Base-by-base conservation (phyloP, 257 asterid genomes). In the Nicotiana knightiana region DNA sequence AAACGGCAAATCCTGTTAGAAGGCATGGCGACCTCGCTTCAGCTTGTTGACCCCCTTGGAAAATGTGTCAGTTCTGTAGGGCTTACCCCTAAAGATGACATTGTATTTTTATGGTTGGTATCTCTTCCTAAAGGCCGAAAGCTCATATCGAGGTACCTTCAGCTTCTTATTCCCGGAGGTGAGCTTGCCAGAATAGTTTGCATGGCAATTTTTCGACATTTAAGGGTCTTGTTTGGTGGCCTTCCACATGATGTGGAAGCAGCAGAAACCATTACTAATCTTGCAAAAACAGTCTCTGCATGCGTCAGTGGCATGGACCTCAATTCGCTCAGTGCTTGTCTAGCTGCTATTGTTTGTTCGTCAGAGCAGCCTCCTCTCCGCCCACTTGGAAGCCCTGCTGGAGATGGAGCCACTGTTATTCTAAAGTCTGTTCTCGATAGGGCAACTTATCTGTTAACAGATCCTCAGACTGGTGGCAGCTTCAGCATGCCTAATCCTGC, bases 321-420 rank as follows among this genome's bases (percentile, higher is more conserved):
- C 76, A 94, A 94, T 84, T 89, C 98, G 9, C 89, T 94, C 9
- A 91, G 97, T 88, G 98, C 97, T 61, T 94, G 98, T 86, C 93
- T 94, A 79, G 98, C 97, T 79, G 97, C 98, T 30, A 92, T 94
- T 1, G 98, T 93, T 73, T 92, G 97, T 85, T 94, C 98, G 55
- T 84, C 91, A 1, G 97, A 94, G 81, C 97, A 90, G 86, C 98
- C 98, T 6, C 98, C 98, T 57, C 95, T 94, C 58, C 97, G 98
- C 39, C 97, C 98, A 0, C 77, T 91, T 30, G 93, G 94, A 28
- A 90, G 97, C 85, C 78, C 90, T 67, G 92, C 95, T 32, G 97
- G 98, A 43, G 98, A 92, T 79, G 98, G 97, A 30, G 96, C 98
- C 26, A 91, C 98, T 0, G 85, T 90, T 30, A 86, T 94, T 79